Base-by-base conservation (phyloP, 192 early-diverging fungal genomes). In the Spizellomyces sp. region DNA sequence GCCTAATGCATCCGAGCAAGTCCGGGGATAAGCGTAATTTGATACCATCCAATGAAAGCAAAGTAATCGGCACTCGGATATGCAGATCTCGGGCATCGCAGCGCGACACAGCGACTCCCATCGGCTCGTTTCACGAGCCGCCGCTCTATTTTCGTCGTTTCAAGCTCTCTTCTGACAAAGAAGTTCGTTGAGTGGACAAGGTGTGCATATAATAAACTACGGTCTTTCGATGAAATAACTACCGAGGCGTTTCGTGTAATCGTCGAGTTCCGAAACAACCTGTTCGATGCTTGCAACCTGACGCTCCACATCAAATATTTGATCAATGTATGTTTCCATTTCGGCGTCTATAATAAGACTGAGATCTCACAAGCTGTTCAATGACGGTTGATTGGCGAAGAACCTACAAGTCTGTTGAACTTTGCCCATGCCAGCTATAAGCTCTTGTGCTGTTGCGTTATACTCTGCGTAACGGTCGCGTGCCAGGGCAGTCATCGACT, bases 201-300 rank as follows among this genome's bases (percentile, higher is more conserved):
- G 27, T 36, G 0, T 2, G 27, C 27, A 36, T 36, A 36, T 3
- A 36, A 36, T 36, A 36, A 36, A 36, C 27, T 3, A 36, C 27
- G 52, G 52, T 47, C 48, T 63, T 10, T 0, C 0, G 27, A 36
- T 36, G 27, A 0, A 36, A 36, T 36, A 36, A 36, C 27, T 71
- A 73, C 75, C 74, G 61, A 72, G 50, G 47, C 59, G 55, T 36
- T 72, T 70, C 10, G 77, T 76, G 48, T 79, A 79, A 9, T 66
- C 74, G 44, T 79, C 77, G 44, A 79, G 54, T 48, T 79, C 77
- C 14, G 36, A 19, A 45, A 69, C 69, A 61, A 79, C 77, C n/a
- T 64, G 69, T 48, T 79, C 77, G 27, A 79, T 72, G 52, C n/a
- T 56, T 19, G 62, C 41, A 46, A 79, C 61, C 47, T 79, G 74